Evolutionary conservation across 2,329 filamentous ascomycete species (phyloP).

Genomic region (Chalara sp.): DNA sequence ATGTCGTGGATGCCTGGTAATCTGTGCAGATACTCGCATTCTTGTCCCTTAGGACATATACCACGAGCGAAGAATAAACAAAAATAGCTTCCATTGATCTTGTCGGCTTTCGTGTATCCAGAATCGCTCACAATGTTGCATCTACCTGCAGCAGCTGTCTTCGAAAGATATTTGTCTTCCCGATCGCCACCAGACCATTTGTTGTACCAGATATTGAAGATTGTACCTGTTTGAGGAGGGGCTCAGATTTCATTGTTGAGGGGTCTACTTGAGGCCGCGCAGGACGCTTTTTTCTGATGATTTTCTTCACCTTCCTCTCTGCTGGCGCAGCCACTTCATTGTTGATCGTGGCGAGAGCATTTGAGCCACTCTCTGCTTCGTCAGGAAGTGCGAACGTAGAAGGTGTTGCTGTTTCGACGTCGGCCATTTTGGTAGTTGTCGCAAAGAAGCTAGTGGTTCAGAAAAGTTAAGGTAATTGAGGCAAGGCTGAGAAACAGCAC

Average conservation of each 20-base stretch:
- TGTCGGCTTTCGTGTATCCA: conserved; percentile 74
- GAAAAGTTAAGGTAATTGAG: not conserved
- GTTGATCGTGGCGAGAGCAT: conserved; percentile 20
- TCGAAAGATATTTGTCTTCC: conserved; percentile 82
- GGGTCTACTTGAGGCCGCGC: conserved; percentile 89
- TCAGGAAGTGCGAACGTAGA: conserved; percentile 13
- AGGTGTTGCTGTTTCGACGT: conserved; percentile 19
- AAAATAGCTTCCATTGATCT: conserved; percentile 75
- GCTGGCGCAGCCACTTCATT: conserved; percentile 19
- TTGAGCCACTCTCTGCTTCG: conserved; percentile 13
- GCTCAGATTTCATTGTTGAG: conserved; percentile 72
- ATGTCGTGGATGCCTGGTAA: conserved; percentile 81
- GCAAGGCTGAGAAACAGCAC: conserved; percentile 6
- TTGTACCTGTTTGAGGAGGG: conserved; percentile 89
- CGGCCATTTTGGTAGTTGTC: conserved; percentile 16
- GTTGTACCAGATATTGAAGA: conserved; percentile 99
- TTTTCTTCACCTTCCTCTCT: conserved; percentile 70
- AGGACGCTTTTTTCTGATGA: conserved; percentile 84
- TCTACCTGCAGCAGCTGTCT: conserved; percentile 74
- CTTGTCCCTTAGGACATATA: conserved; percentile 74
- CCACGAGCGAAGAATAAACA: conserved; percentile 89
- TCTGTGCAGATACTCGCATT: conserved; percentile 91
- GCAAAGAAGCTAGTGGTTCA: conserved; percentile 1
- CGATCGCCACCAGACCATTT: conserved; percentile 96
- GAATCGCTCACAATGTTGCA: conserved; percentile 79